phyloP scores from a whole-genome alignment of 73 alveolate genomes.

The Paramecium pentaurelia region DNA sequence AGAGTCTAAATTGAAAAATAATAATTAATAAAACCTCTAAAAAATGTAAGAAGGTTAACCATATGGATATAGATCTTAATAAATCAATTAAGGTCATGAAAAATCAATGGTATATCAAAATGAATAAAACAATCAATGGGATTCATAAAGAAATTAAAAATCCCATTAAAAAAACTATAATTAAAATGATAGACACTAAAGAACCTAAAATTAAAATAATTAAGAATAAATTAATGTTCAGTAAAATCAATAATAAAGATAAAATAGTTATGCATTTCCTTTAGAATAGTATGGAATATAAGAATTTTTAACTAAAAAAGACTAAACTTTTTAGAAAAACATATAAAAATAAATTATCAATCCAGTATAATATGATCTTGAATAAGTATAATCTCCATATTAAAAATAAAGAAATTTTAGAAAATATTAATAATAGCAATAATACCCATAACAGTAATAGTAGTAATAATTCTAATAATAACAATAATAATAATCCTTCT shows the following conservation, averaged over 20 bases:
- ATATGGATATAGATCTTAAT: not conserved
- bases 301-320: not conserved
- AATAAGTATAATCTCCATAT: not conserved
- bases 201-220: not conserved
- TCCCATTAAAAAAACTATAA: not conserved
- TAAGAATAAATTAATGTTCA: not conserved
- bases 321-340: not conserved
- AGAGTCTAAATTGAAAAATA: not conserved
- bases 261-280: not conserved
- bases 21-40: not conserved
- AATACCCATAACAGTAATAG: not conserved
- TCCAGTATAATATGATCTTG: not conserved
- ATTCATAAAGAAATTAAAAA: not conserved
- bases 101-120: not conserved
- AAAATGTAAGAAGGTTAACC: not conserved
- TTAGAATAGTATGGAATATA: not conserved
- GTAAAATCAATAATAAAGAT: not conserved
- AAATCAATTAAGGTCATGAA: not conserved
- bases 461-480: not conserved
- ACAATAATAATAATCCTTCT: not conserved
- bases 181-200: not conserved
- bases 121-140: not conserved
- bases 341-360: not conserved
- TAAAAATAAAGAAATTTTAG: not conserved
- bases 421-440: not conserved